phyloP scores from a whole-genome alignment of 768 basidiomycete species.

The Podaxis sp. region DNA sequence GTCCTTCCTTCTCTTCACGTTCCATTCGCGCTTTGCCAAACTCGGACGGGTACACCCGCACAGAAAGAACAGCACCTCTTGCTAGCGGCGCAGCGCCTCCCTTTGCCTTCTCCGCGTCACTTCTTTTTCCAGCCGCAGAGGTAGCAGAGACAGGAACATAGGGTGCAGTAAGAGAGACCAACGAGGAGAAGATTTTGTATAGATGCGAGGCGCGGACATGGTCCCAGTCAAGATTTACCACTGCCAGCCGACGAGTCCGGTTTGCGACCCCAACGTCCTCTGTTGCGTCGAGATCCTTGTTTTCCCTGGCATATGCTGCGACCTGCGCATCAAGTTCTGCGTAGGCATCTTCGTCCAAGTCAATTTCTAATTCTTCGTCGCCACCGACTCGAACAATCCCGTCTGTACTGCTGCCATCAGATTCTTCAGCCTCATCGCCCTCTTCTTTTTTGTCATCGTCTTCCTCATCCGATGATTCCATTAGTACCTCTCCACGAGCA shows the following conservation, averaged over 20 bases:
- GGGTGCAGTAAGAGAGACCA: conserved; percentile 64
- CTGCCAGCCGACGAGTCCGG: conserved; percentile 73
- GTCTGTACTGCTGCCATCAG: conserved; percentile 46
- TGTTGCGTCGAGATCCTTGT: conserved; percentile 45
- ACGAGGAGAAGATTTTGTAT: conserved; percentile 89
- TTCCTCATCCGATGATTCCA: conserved; percentile 87
- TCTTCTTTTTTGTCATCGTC: conserved; percentile 33
- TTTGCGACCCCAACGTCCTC: conserved; percentile 37
- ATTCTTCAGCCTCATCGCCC: conserved; percentile 30
- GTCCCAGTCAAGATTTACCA: conserved; percentile 99
- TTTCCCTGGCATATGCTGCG: conserved; percentile 53
- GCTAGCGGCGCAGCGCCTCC: conserved; percentile 29
- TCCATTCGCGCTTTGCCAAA: conserved; percentile 89
- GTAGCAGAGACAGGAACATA: conserved; percentile 30
- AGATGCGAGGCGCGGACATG: conserved; percentile 87
- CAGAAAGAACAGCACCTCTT: conserved; percentile 70
- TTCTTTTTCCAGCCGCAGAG: conserved; percentile 18
- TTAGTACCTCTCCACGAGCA: conserved; percentile 84
- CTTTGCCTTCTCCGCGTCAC: conserved; percentile 19
- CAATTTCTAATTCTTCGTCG: conserved; percentile 53
- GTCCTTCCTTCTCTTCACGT: conserved; percentile 87
- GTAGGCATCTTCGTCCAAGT: conserved; percentile 77
- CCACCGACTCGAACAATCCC: conserved; percentile 50
- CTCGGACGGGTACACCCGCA: conserved; percentile 88
- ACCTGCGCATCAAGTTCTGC: conserved; percentile 77